Conservation (phyloP, 495 filamentous ascomycete species). For the Xylaria longipes region DNA sequence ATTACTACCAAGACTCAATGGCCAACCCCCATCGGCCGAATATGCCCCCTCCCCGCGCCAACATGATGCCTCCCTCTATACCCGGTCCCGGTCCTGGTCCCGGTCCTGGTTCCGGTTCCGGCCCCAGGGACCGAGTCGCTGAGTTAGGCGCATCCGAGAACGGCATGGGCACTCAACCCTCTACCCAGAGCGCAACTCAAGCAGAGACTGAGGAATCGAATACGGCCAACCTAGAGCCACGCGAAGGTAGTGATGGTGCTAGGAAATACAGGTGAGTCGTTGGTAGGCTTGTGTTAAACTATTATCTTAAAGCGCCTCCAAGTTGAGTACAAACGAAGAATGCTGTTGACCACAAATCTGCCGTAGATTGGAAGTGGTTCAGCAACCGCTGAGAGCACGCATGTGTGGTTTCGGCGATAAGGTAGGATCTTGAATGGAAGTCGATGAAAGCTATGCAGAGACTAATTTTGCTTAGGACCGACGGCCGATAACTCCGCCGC, state of each 20-base stretch:
- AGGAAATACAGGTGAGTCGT: conserved; percentile 40
- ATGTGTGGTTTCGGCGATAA: conserved; percentile 99
- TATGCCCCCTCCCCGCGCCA: conserved; percentile 42
- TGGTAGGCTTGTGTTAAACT: not conserved
- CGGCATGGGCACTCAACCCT: conserved; percentile 5
- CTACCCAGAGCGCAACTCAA: conserved; percentile 32
- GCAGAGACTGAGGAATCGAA: conserved; percentile 37
- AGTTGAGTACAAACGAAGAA: conserved; percentile 5
- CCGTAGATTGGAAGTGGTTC: conserved; percentile 77
- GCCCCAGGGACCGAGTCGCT: conserved; percentile 20
- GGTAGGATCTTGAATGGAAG: conserved; percentile 54
- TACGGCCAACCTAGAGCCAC: conserved; percentile 31
- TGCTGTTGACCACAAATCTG: conserved; percentile 25
- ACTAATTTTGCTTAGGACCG: conserved; percentile 69
- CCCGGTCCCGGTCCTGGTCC: conserved; percentile 37
- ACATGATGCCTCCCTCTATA: conserved; percentile 42
- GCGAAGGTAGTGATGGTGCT: conserved; percentile 39
- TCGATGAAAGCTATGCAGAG: conserved; percentile 11
- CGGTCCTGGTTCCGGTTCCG: conserved; percentile 29
- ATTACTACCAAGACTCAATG: conserved; percentile 41
- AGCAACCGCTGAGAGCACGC: conserved; percentile 91
- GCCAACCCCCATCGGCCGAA: conserved; percentile 42
- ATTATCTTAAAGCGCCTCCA: not conserved
- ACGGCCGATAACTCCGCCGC: conserved; percentile 93
- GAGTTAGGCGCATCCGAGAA: conserved; percentile 26